Percentiles rank a stretch among this genome's conserved stretches.
Conservation (phyloP, 176 grass and related monocot species). For the Neostapfia colusana region DNA sequence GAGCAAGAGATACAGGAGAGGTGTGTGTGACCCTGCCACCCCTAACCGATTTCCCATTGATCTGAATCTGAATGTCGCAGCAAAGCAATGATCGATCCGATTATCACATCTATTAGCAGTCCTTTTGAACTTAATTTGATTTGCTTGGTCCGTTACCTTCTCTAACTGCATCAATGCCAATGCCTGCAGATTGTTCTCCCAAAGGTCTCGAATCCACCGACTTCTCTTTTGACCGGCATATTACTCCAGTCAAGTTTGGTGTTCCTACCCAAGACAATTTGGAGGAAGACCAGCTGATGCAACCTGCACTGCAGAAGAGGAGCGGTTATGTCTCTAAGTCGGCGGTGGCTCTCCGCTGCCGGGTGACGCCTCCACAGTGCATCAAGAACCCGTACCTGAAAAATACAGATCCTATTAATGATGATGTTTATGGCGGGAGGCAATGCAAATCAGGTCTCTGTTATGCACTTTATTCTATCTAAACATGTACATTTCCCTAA, state of each 20-base stretch:
- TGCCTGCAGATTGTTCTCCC: slow-evolving; percentile 58
- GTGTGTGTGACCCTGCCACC: slow-evolving; percentile 39
- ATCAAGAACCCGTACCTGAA: slow-evolving; percentile 80
- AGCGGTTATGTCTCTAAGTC: slow-evolving; percentile 71
- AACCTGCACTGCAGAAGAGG: slow-evolving; percentile 47
- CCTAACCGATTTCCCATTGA: background rate
- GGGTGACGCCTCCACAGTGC: slow-evolving; percentile 84
- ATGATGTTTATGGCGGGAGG: slow-evolving; percentile 57
- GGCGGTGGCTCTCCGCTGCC: slow-evolving; percentile 73
- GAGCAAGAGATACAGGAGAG: slow-evolving; percentile 74
- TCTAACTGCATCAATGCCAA: background rate
- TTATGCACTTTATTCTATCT: slow-evolving; percentile 7
- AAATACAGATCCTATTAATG: slow-evolving; percentile 35
- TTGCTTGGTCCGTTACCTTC: background rate
- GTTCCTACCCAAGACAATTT: slow-evolving; percentile 33
- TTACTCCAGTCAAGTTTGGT: slow-evolving; percentile 47
- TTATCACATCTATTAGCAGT: background rate
- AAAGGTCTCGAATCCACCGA: slow-evolving; percentile 20
- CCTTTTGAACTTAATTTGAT: background rate
- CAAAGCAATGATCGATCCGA: background rate
- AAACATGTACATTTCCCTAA: slow-evolving; percentile 9
- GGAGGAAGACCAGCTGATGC: slow-evolving; percentile 31
- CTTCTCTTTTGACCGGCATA: slow-evolving; percentile 31
- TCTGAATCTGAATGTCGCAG: background rate
- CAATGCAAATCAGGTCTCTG: slow-evolving; percentile 67